Conservation (phyloP, 768 basidiomycete species). For the Goffeauzyma gilvescens region DNA sequence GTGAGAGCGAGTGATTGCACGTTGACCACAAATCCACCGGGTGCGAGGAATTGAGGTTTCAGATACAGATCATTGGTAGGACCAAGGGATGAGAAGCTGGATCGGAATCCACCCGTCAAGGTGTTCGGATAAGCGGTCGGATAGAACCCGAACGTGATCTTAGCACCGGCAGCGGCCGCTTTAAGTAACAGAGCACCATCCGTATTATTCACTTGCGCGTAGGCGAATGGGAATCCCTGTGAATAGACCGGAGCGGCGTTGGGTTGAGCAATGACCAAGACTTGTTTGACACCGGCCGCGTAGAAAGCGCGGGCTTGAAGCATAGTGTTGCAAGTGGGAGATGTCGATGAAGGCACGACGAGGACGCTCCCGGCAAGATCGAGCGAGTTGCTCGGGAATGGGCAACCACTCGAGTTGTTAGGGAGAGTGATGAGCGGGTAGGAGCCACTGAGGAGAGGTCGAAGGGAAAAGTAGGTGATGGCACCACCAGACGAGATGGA, state of each 20-base stretch:
- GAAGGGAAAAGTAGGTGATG: slow-evolving; percentile 39
- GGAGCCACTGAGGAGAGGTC: slow-evolving; percentile 38
- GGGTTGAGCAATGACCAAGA: slow-evolving; percentile 1
- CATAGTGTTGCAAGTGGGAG: slow-evolving; percentile 3
- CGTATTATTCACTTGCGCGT: slow-evolving; percentile 17
- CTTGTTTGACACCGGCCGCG: slow-evolving; percentile 4
- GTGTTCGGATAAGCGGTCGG: slow-evolving; percentile 38
- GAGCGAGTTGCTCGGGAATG: slow-evolving; percentile 36
- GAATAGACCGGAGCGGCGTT: background rate
- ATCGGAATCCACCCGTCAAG: slow-evolving; percentile 40
- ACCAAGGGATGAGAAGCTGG: slow-evolving; percentile 42
- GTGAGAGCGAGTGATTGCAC: slow-evolving; percentile 7
- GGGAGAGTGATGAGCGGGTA: slow-evolving; percentile 44
- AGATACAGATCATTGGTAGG: slow-evolving; percentile 40
- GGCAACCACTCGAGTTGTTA: slow-evolving; percentile 48
- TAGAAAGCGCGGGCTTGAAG: slow-evolving; percentile 2
- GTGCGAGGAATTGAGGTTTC: slow-evolving; percentile 41
- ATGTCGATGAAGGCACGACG: slow-evolving; percentile 37
- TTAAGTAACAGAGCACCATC: slow-evolving; percentile 23
- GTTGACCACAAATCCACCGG: slow-evolving; percentile 34
- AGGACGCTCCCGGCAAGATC: slow-evolving; percentile 42
- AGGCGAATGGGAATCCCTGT: slow-evolving; percentile 14
- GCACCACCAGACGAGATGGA: slow-evolving; percentile 36
- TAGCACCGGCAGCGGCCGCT: slow-evolving; percentile 12
- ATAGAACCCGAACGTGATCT: slow-evolving; percentile 22